Base-by-base conservation (phyloP, 225 moss, liverwort and hornwort species). In the Climacium dendroides region DNA sequence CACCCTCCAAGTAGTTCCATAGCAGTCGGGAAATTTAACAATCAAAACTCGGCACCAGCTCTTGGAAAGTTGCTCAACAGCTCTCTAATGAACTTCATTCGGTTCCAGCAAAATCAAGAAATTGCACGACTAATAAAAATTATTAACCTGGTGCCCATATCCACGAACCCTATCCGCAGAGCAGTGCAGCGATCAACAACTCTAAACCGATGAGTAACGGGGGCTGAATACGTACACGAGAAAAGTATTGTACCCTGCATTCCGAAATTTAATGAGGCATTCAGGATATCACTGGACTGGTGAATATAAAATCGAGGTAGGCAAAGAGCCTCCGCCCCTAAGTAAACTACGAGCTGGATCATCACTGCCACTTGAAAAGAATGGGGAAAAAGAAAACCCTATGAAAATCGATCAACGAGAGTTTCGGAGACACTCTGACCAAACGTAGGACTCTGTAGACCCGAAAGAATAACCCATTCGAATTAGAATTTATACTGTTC, bases 261-360 rank as follows among this genome's bases (percentile, higher is more conserved):
- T 45, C 20, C 32, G 19, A 45, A 30, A 22, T 22, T 45, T 4
- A 23, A 22, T 13, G 45, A 61, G 62, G 62, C 45, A 47, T 30
- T 45, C 30, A 20, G 32, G 60, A 30, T 39, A 30, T 32, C 48
- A 34, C 16, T 50, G 25, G 13, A 35, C 64, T 35, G 18, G 17
- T 25, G 26, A 26, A 35, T 11, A 15, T 14, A 7, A 52, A 22
- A 65, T 65, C 20, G 48, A 26, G 11, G 11, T 1, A n/a, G 5
- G 25, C 5, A 7, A 26, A 15, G n/a, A 50, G 12, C 0, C 35
- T 2, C 7, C 7, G 50, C 5, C 12, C 17, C 3, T 12, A 3
- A 30, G 23, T 43, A 10, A 22, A 43, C 30, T 7, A 32, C 23
- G 43, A 71, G 58, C 57, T 45, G 41, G 10, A 22, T 57, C 34